Evolutionary conservation across 2,329 filamentous ascomycete species (phyloP).

Genomic region (Phyllosticta capitalensis): DNA sequence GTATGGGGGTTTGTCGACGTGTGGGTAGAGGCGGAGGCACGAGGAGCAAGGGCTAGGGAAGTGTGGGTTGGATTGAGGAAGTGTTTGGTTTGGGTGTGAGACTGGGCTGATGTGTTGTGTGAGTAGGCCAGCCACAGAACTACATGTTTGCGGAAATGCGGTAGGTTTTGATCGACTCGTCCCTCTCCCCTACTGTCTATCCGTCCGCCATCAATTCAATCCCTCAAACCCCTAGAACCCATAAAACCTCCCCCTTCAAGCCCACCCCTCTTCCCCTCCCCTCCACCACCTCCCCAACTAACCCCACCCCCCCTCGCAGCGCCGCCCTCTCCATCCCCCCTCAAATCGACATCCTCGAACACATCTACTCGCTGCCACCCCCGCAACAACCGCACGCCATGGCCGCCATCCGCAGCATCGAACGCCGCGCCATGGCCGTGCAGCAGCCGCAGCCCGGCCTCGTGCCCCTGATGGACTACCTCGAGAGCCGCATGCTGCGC

Average conservation of each 20-base stretch:
- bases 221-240: no score
- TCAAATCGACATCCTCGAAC: constrained; percentile 73
- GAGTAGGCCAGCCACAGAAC: constrained; percentile 72
- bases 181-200: background rate
- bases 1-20: background rate
- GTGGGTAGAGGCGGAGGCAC: background rate
- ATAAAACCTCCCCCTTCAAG: no score
- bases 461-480: constrained; percentile 66
- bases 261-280: no score
- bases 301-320: constrained; percentile 21
- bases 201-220: background rate
- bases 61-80: background rate
- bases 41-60: background rate
- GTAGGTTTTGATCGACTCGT: constrained; percentile 20
- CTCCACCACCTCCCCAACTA: background rate
- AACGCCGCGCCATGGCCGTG: constrained; percentile 66
- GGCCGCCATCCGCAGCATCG: constrained; percentile 66
- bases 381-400: constrained; percentile 54
- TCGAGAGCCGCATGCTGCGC: constrained; percentile 55
- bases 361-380: constrained; percentile 66
- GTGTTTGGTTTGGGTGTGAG: background rate
- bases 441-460: constrained; percentile 81
- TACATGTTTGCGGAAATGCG: constrained; percentile 95
- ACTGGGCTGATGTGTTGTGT: background rate
- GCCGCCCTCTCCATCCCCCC: constrained; percentile 62